Base-by-base conservation (phyloP, 2,329 filamentous ascomycete genomes). In the Sporothrix schenckii region DNA sequence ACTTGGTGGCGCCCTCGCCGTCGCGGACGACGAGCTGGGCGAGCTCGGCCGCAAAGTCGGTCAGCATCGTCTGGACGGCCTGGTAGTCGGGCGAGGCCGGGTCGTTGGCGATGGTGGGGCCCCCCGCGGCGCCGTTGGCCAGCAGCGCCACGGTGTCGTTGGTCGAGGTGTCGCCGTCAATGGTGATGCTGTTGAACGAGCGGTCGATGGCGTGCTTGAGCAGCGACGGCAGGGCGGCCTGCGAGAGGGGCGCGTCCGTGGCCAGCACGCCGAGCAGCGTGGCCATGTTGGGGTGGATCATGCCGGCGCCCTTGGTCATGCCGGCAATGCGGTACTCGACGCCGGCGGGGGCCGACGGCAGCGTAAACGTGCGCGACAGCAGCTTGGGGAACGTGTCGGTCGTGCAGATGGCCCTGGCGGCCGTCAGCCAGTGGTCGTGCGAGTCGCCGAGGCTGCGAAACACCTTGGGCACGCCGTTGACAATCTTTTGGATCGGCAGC, bases 271-370 rank as follows among this genome's bases (percentile, higher is more conserved):
- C 93, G 49, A 99, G 88, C 47, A 98, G 87, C 0, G 95, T 99
- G 41, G 93, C 95, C 94, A 99, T 97, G 83, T 99, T 98, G 63
- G 95, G 95, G 78, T 97, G 94, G 79, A 99, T 97, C 95, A 99
- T 99, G 77, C 95, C 95, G 5, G 95, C 95, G 70, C 95, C 95
- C 83, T 99, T 99, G 77, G 94, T 97, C 88, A 97, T 96, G 75
- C 95, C 95, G 14, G 92, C 93, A 66, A 99, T 91, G 75, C 87
- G 86, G 82, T 97, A 99, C 79, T 91, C 89, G 66, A 88, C 84
- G 21, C 85, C 85, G 0, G 92, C 88, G 4, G 92, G 91, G 1
- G 92, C 41, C 41, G 68, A 94, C 4, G 95, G 94, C 44, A 99
- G 88, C 39, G 85, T 89, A 81, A 98, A 99, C 16, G 89, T 88